Conservation (phyloP, 2,329 filamentous ascomycete genomes). For the Ceratocystis cubensis region DNA sequence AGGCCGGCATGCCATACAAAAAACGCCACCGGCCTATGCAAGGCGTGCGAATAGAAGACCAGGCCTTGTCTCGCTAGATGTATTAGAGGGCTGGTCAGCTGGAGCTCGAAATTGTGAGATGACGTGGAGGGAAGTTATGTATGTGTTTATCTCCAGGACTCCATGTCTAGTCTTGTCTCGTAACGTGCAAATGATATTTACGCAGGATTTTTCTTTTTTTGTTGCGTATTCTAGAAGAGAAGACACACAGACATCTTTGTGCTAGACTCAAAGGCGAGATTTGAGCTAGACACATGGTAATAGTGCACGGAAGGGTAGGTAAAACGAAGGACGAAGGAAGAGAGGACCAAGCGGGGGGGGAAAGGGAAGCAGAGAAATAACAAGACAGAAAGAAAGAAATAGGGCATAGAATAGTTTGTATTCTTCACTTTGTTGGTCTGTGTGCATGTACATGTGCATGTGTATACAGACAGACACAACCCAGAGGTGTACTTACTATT, state of each 20-base stretch:
- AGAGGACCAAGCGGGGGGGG: not conserved
- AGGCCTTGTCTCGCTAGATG: conserved; percentile 35
- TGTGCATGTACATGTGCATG: not conserved
- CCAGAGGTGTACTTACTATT: conserved; percentile 19
- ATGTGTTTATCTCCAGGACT: not conserved
- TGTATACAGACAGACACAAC: not conserved
- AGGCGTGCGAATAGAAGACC: conserved; percentile 34
- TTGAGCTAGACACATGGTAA: not conserved
- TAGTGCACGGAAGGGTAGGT: not conserved
- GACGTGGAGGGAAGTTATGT: not conserved
- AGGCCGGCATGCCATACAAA: conserved; percentile 32
- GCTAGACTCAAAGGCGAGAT: not conserved
- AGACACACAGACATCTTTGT: not conserved
- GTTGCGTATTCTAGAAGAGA: not conserved
- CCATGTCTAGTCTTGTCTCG: not conserved
- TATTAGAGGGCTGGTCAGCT: not conserved
- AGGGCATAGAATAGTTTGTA: not conserved
- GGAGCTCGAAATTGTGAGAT: not conserved
- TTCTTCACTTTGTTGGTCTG: not conserved
- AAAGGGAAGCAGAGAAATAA: not conserved
- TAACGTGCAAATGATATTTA: not conserved
- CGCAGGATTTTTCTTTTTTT: not conserved
- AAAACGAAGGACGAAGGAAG: not conserved
- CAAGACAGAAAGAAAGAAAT: not conserved
- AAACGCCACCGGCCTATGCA: conserved; percentile 41